These are phyloP conservation scores for Petunia hybrid DNA, from an alignment of 305 asterid species.

Conservation along the genomic window DNA sequence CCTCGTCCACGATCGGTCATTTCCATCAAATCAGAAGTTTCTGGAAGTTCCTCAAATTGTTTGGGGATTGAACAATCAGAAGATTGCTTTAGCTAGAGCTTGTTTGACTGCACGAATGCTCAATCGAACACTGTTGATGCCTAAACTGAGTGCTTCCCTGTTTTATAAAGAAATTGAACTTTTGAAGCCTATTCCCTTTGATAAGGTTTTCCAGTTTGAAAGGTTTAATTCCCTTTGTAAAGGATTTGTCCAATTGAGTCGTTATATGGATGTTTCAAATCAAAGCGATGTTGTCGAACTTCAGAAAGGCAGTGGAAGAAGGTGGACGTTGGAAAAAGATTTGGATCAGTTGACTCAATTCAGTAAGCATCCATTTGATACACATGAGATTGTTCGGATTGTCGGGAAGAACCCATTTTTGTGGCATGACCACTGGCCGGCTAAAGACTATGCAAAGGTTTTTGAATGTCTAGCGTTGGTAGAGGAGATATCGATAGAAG, in stretches of 20 bases:
- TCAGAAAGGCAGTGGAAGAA: slow-evolving; percentile 86
- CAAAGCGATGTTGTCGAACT: slow-evolving; percentile 57
- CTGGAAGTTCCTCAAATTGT: slow-evolving; percentile 85
- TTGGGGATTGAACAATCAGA: slow-evolving; percentile 95
- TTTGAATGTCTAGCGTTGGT: slow-evolving; percentile 75
- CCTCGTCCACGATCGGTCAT: slow-evolving; percentile 31
- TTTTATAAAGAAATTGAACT: slow-evolving; percentile 87
- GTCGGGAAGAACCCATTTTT: slow-evolving; percentile 90
- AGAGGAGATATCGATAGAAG: slow-evolving; percentile 72
- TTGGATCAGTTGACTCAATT: slow-evolving; percentile 63
- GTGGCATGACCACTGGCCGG: slow-evolving; percentile 97
- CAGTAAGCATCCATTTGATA: slow-evolving; percentile 43
- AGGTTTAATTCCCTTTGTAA: slow-evolving; percentile 73
- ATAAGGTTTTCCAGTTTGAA: slow-evolving; percentile 73
- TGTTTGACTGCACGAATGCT: slow-evolving; percentile 81
- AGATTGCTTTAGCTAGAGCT: slow-evolving; percentile 89
- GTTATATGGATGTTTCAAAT: slow-evolving; percentile 59
- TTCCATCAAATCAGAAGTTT: slow-evolving; percentile 43
- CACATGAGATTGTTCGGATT: slow-evolving; percentile 58
- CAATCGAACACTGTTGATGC: slow-evolving; percentile 82
- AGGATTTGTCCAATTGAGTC: slow-evolving; percentile 68
- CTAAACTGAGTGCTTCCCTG: slow-evolving; percentile 86
- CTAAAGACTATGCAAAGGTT: slow-evolving; percentile 76
- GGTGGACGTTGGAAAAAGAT: slow-evolving; percentile 80
- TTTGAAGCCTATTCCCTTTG: slow-evolving; percentile 70